Evolutionary conservation across 768 basidiomycete genomes (phyloP), one percentile per base, ranked within the genome.

Genomic region (Amylocystis lapponica): DNA sequence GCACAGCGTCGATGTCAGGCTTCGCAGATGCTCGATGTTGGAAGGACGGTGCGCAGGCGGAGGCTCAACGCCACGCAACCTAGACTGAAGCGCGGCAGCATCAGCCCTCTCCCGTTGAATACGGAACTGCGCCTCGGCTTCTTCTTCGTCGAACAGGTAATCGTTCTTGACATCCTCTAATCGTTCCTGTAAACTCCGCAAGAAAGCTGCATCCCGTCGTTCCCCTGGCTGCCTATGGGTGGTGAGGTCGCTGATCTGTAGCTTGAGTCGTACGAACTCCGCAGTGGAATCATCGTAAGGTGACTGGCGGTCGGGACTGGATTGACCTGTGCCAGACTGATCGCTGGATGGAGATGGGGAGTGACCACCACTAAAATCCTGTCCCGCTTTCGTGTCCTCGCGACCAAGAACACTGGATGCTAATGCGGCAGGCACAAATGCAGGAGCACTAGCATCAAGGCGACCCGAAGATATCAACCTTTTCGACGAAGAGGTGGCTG

Each of bases 71-170:
- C 65, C 66, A 7, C 72, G 70, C 36, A 75, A 56, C 29, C 43
- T 65, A 22, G 70, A 67, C 49, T 72, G 66, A 6, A 85, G 69
- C 5, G 63, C 56, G 11, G 53, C 47, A 17, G 64, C 58, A 22
- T 81, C 72, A 17, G 63, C 66, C 50, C 75, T 76, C 32, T 74
- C 63, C 22, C 76, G 74, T 55, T 81, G 76, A 14, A 64, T 61
- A 22, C 61, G 67, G 60, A 81, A 87, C 19, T 70, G 58, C 4
- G 62, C 67, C 52, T 83, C 72, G 2, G 86, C 86, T 47, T 85
- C 81, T 42, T 65, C 67, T 52, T 77, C 71, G 43, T 86, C 72
- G 55, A 92, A 91, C 43, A 88, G 75, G 51, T 87, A 87, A 58
- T 83, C 69, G 19, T 66, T 64, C 54, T 74, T 73, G 20, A 79